Evolutionary conservation across 441 rosid genomes (phyloP).

Genomic region (Daphne laureola): DNA sequence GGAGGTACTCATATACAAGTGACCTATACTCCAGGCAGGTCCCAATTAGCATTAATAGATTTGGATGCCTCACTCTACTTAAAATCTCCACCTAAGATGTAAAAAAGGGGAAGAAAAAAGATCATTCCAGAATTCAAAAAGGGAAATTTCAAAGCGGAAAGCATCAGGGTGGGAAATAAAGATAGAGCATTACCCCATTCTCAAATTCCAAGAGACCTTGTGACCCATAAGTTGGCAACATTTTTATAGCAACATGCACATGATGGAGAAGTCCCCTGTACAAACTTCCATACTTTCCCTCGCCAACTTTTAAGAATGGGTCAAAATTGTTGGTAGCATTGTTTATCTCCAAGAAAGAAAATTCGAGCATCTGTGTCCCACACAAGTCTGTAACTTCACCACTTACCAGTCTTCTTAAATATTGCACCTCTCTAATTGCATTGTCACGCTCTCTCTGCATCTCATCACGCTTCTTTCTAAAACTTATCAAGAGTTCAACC

Average conservation of each 20-base stretch:
- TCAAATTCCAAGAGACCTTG: slow-evolving; percentile 48
- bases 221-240: slow-evolving; percentile 79
- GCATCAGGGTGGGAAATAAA: background rate
- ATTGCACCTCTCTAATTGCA: slow-evolving; percentile 37
- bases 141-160: background rate
- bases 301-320: slow-evolving; percentile 78
- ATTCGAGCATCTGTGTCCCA: slow-evolving; percentile 53
- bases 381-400: slow-evolving; percentile 31
- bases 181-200: slow-evolving; percentile 39
- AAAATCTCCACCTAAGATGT: slow-evolving; percentile 65
- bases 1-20: slow-evolving; percentile 62
- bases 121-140: background rate
- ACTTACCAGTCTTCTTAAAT: slow-evolving; percentile 32
- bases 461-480: slow-evolving; percentile 63
- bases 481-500: slow-evolving; percentile 68
- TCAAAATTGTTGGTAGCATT: slow-evolving; percentile 75
- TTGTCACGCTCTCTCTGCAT: slow-evolving; percentile 48
- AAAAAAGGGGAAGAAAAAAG: slow-evolving; percentile 17
- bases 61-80: slow-evolving; percentile 83
- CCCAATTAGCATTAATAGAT: slow-evolving; percentile 68
- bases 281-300: slow-evolving; percentile 72
- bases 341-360: slow-evolving; percentile 74
- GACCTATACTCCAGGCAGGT: slow-evolving; percentile 76
- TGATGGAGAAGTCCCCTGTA: slow-evolving; percentile 72
- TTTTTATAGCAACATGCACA: slow-evolving; percentile 72